These are phyloP conservation scores for Metarhizium humberi DNA, from an alignment of 2,329 filamentous ascomycete species.

Conservation along the genomic window DNA sequence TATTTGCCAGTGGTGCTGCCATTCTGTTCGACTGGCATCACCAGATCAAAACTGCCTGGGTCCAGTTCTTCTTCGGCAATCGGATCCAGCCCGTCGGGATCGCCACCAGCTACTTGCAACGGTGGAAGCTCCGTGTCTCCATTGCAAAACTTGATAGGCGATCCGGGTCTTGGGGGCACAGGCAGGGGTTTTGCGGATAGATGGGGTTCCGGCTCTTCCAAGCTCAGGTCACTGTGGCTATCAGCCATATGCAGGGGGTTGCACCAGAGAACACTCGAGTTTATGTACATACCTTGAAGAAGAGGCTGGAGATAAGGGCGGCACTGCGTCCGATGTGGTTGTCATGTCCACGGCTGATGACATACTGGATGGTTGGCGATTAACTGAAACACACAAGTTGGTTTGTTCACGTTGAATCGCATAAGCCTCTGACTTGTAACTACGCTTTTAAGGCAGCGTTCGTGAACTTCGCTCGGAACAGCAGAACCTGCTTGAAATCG, in stretches of 20 bases:
- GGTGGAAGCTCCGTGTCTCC: constrained; percentile 3
- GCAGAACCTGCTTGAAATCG: background rate
- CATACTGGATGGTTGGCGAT: background rate
- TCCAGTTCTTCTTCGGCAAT: constrained; percentile 26
- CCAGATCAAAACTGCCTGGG: constrained; percentile 27
- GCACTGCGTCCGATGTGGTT: background rate
- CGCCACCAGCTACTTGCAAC: constrained; percentile 7
- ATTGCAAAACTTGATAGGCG: background rate
- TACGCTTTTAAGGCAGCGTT: background rate
- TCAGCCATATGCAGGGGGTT: background rate
- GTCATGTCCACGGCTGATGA: background rate
- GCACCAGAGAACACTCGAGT: background rate
- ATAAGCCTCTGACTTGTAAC: background rate
- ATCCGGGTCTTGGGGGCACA: background rate
- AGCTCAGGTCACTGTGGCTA: constrained; percentile 8
- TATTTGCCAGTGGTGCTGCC: constrained; percentile 15
- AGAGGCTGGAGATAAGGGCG: background rate
- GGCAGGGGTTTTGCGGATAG: constrained; percentile 7
- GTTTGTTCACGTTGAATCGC: background rate
- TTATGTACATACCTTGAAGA: background rate
- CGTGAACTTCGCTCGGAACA: background rate
- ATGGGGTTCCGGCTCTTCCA: constrained; percentile 7
- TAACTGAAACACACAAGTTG: background rate
- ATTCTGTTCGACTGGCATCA: constrained; percentile 13
- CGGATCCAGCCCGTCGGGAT: constrained; percentile 24